Evolutionary conservation across 768 basidiomycete species (phyloP).

Genomic region (Podaxis sp.): DNA sequence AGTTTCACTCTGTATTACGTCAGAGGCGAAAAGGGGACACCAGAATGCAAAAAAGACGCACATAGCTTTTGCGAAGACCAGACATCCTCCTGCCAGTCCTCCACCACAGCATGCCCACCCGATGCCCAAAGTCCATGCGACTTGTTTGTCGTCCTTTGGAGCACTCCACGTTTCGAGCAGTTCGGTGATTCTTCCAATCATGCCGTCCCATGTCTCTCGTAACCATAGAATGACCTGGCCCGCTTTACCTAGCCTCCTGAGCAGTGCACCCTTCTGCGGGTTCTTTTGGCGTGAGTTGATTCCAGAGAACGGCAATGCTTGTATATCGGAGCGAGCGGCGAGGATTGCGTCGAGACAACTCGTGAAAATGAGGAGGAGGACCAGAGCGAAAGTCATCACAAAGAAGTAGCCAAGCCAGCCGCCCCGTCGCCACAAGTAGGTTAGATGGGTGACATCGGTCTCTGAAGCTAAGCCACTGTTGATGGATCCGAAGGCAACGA

Average conservation of each 20-base stretch:
- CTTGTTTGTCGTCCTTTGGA: conserved; percentile 75
- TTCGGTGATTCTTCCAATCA: conserved; percentile 53
- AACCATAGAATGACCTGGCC: conserved; percentile 21
- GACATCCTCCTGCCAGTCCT: conserved; percentile 80
- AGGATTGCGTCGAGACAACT: conserved; percentile 73
- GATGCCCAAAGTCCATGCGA: conserved; percentile 90
- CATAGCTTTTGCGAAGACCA: conserved; percentile 79
- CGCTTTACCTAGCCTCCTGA: conserved; percentile 18
- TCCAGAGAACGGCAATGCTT: conserved; percentile 47
- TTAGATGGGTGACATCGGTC: conserved; percentile 71
- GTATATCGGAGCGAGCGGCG: conserved; percentile 63
- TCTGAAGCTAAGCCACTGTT: conserved; percentile 74
- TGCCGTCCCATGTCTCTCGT: conserved; percentile 35
- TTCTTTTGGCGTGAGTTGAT: conserved; percentile 13
- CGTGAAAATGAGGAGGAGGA: conserved; percentile 62
- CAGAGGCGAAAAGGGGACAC: neutral
- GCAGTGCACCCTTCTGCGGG: conserved; percentile 2
- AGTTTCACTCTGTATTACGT: conserved; percentile 60
- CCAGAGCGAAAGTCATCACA: conserved; percentile 65
- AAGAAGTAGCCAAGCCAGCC: conserved; percentile 94
- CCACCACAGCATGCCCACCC: conserved; percentile 94
- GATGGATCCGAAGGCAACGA: conserved; percentile 82
- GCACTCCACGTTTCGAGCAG: conserved; percentile 72
- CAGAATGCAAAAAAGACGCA: conserved; percentile 27
- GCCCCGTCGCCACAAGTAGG: conserved; percentile 76